Percentiles rank a stretch among this genome's conserved stretches.
Evolutionary conservation across 2,329 filamentous ascomycete species (phyloP).

Genomic region (Aureobasidium subglaciale): DNA sequence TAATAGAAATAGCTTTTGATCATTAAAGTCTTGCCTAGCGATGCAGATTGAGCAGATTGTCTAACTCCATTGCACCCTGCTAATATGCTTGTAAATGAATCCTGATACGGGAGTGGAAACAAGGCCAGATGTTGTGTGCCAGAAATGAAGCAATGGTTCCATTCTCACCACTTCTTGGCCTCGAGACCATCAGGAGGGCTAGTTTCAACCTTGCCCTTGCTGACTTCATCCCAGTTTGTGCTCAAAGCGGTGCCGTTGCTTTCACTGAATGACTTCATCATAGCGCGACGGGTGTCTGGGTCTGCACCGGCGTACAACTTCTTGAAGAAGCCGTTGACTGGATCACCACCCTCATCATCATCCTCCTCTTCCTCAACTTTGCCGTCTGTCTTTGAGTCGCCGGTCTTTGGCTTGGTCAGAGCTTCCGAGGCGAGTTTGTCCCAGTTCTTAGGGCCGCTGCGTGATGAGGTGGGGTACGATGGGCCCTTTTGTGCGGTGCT

Average conservation of each 20-base stretch:
- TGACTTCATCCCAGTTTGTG: slow-evolving; percentile 85
- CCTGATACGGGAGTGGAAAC: too few relatives aligned
- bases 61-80: slow-evolving; percentile 4
- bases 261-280: slow-evolving; percentile 96
- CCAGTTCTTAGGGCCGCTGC: slow-evolving; percentile 81
- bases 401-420: slow-evolving; percentile 20
- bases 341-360: slow-evolving; percentile 49
- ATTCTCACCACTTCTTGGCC: slow-evolving; percentile 58
- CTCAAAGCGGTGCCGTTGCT: slow-evolving; percentile 89
- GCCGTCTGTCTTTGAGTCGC: slow-evolving; percentile 23
- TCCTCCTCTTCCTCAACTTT: slow-evolving; percentile 45
- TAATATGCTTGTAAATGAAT: neutral
- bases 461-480: slow-evolving; percentile 80
- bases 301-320: slow-evolving; percentile 71
- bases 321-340: slow-evolving; percentile 82
- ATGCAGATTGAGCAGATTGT: too few relatives aligned
- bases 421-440: slow-evolving; percentile 62
- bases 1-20: too few relatives aligned
- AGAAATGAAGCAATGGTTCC: too few relatives aligned
- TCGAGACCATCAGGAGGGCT: slow-evolving; percentile 69
- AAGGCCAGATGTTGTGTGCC: too few relatives aligned
- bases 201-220: slow-evolving; percentile 62
- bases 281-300: slow-evolving; percentile 77
- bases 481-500: slow-evolving; percentile 36
- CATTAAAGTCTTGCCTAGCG: too few relatives aligned